Evolutionary conservation across 371 early-diverging fungal genomes (phyloP).

Genomic region (Mucor saturninus): DNA sequence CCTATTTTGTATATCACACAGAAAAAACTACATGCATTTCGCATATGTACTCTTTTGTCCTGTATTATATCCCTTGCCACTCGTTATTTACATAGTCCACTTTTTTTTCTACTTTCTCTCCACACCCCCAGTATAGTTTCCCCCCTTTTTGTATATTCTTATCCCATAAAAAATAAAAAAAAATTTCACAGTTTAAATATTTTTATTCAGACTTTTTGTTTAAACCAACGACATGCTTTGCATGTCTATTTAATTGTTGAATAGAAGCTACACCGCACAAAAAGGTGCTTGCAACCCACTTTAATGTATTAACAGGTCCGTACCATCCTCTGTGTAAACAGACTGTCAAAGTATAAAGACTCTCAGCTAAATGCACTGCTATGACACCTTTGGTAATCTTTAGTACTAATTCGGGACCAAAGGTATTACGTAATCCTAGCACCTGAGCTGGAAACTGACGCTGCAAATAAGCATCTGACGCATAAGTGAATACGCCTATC

Average conservation of each 20-base stretch:
- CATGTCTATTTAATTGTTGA: constrained; percentile 32
- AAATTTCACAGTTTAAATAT: not conserved
- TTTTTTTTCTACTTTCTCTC: not conserved
- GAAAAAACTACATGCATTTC: constrained; percentile 3
- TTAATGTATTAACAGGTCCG: constrained; percentile 33
- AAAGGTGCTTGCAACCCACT: constrained; percentile 44
- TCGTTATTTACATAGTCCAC: constrained; percentile 10
- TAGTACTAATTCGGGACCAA: constrained; percentile 1
- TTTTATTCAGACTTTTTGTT: constrained; percentile 3
- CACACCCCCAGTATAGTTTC: too few species aligned
- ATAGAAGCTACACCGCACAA: constrained; percentile 39
- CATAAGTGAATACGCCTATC: constrained; percentile 18
- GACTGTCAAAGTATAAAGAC: constrained; percentile 22
- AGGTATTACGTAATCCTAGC: constrained; percentile 18
- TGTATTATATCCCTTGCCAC: constrained; percentile 16
- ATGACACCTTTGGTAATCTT: constrained; percentile 12
- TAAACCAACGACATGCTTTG: constrained; percentile 24
- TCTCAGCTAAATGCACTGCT: constrained; percentile 30
- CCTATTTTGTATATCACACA: constrained; percentile 19
- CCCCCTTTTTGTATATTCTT: not conserved
- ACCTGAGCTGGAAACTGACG: constrained; percentile 23
- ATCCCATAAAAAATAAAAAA: not conserved
- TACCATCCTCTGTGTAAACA: constrained; percentile 53
- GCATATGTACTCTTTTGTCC: constrained; percentile 6
- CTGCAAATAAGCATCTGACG: constrained; percentile 26